Conservation (phyloP, 2,329 filamentous ascomycete species). For the Sporothrix globosa region DNA sequence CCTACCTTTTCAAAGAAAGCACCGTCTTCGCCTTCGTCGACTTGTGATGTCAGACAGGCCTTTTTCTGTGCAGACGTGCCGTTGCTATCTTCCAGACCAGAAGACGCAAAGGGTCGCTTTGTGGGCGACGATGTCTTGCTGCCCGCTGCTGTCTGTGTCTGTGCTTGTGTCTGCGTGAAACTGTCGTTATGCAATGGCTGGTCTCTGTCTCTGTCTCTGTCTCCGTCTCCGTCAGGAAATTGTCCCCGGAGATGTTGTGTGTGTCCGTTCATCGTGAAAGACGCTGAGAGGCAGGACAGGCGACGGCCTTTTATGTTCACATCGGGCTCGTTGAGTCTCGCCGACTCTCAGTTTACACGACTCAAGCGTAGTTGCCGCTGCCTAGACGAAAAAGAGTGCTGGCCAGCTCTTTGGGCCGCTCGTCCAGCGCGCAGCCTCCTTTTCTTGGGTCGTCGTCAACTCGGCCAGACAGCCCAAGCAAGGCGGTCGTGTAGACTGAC, state of each 20-base stretch:
- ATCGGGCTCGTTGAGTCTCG: background rate
- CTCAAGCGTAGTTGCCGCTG: background rate
- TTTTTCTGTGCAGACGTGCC: background rate
- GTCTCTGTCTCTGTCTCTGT: no score
- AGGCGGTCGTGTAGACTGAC: background rate
- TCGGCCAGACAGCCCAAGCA: background rate
- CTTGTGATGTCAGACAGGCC: no score
- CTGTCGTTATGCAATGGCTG: background rate
- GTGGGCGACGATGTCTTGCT: background rate
- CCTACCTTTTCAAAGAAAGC: background rate
- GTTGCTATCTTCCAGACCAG: background rate
- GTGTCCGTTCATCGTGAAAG: background rate
- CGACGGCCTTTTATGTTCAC: background rate
- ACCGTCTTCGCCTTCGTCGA: no score
- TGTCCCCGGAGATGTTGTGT: background rate
- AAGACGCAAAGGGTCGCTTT: conserved; percentile 1
- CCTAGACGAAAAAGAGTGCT: background rate
- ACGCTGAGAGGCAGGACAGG: background rate
- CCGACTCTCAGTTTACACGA: no score
- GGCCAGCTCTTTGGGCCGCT: conserved; percentile 17
- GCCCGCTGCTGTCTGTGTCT: background rate
- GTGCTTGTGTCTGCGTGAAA: no score
- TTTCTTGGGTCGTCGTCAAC: background rate
- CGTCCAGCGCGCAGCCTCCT: conserved; percentile 1
- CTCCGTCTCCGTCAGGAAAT: no score